These are phyloP conservation scores for Ichthyophthirius multifiliis DNA, from an alignment of 169 alveolate genomes.

Conservation along the genomic window DNA sequence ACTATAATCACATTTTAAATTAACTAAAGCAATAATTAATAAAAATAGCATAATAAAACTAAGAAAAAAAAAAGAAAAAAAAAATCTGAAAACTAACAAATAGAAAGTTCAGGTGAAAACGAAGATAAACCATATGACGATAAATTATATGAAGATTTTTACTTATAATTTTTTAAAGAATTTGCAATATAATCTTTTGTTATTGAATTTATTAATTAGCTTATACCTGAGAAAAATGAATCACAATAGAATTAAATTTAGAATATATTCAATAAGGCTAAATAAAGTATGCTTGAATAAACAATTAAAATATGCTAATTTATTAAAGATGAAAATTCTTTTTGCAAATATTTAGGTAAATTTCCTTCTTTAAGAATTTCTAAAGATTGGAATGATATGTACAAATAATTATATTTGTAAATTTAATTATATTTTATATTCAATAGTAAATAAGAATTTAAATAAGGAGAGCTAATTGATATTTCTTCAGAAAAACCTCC, in stretches of 20 bases:
- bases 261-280: not conserved
- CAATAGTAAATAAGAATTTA: not conserved
- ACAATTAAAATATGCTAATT: not conserved
- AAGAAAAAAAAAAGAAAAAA: not conserved
- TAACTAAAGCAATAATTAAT: not conserved
- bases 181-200: not conserved
- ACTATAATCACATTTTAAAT: not conserved
- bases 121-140: too few relatives aligned
- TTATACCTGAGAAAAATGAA: not conserved
- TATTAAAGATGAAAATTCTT: not conserved
- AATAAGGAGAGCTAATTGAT: not conserved
- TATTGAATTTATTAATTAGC: not conserved
- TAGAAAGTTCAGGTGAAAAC: not conserved
- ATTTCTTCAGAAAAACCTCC: not conserved
- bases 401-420: not conserved
- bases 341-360: not conserved
- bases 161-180: not conserved
- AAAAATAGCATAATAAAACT: not conserved
- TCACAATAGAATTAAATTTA: not conserved
- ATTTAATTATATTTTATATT: not conserved
- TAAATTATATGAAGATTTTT: constrained; percentile 8
- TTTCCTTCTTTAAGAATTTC: not conserved
- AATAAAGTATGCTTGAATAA: not conserved
- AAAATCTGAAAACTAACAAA: not conserved
- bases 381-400: not conserved